Evolutionary conservation across 2,329 filamentous ascomycete genomes (phyloP).

Genomic region (Chalaropsis ovoidea): DNA sequence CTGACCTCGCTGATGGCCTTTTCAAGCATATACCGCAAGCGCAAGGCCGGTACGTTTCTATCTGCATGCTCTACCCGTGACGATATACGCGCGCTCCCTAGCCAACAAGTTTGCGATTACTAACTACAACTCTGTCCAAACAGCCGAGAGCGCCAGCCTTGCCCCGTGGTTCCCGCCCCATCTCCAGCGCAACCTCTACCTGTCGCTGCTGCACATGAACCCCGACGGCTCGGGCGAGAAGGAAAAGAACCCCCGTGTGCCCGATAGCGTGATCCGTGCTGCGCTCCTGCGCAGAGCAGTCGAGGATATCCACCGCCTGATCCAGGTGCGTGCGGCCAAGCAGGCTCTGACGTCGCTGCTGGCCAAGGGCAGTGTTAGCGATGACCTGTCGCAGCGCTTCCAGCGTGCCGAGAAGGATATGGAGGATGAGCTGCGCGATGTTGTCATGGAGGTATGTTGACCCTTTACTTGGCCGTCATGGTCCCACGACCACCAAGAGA

Average conservation of each 20-base stretch:
- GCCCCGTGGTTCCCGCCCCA: slow-evolving; percentile 92
- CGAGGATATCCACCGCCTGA: slow-evolving; percentile 85
- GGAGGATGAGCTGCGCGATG: slow-evolving; percentile 88
- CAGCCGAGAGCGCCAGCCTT: slow-evolving; percentile 70
- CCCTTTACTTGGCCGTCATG: not conserved
- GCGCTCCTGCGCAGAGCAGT: slow-evolving; percentile 80
- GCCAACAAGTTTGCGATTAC: slow-evolving; percentile 23
- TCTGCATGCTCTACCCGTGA: slow-evolving; percentile 24
- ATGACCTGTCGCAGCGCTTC: slow-evolving; percentile 92
- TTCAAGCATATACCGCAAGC: slow-evolving; percentile 82
- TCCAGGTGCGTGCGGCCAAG: slow-evolving; percentile 81
- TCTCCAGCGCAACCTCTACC: slow-evolving; percentile 86
- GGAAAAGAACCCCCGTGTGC: slow-evolving; percentile 60
- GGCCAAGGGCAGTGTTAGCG: slow-evolving; percentile 84
- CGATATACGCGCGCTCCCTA: not conserved
- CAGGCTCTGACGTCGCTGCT: slow-evolving; percentile 73
- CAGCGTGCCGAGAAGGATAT: slow-evolving; percentile 91
- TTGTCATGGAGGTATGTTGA: slow-evolving; percentile 69
- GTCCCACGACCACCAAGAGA: not conserved
- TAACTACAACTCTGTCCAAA: slow-evolving; percentile 8
- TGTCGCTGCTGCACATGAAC: slow-evolving; percentile 75
- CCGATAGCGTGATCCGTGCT: slow-evolving; percentile 76
- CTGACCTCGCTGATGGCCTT: slow-evolving; percentile 84
- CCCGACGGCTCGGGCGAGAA: slow-evolving; percentile 55
- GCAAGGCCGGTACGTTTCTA: slow-evolving; percentile 61